phyloP scores from a whole-genome alignment of 2,329 filamentous ascomycete species.

The Hortaea werneckii region DNA sequence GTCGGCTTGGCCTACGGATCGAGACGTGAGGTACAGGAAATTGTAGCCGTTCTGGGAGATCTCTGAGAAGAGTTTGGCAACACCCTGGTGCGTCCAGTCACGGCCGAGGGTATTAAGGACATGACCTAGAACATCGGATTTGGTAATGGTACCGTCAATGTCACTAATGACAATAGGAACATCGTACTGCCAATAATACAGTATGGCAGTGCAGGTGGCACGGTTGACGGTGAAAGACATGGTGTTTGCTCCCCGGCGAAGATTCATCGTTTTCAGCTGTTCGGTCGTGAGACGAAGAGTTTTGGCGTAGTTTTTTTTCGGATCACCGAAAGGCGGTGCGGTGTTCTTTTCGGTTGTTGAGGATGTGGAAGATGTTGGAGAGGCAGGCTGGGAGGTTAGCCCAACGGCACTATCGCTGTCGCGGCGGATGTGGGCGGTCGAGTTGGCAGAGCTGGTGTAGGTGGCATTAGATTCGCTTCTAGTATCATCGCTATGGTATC shows the following conservation, averaged over 20 bases:
- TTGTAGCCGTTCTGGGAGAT: constrained; percentile 96
- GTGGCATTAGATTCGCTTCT: constrained; percentile 39
- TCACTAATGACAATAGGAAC: constrained; percentile 95
- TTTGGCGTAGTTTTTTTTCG: constrained; percentile 86
- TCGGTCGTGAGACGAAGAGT: constrained; percentile 90
- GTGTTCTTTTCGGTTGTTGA: not conserved
- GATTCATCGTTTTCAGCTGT: constrained; percentile 74
- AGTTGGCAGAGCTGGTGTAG: constrained; percentile 40
- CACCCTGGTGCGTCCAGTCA: constrained; percentile 94
- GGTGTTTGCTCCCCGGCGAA: constrained; percentile 77
- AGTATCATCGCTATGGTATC: constrained; percentile 84
- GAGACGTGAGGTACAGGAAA: constrained; percentile 93
- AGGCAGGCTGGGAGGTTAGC: constrained; percentile 49
- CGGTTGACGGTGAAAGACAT: constrained; percentile 97
- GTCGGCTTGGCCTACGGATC: constrained; percentile 88
- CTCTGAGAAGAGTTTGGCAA: constrained; percentile 94
- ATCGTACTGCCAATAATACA: constrained; percentile 89
- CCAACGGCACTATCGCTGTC: constrained; percentile 63
- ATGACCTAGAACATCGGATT: constrained; percentile 57
- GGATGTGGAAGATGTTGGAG: constrained; percentile 26
- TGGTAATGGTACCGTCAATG: constrained; percentile 97
- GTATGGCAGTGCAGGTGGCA: constrained; percentile 80
- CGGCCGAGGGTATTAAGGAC: constrained; percentile 93
- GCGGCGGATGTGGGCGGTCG: constrained; percentile 33
- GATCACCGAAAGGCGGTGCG: constrained; percentile 44